Conservation (phyloP, 2,329 filamentous ascomycete genomes). For the Ophiostoma sp. region DNA sequence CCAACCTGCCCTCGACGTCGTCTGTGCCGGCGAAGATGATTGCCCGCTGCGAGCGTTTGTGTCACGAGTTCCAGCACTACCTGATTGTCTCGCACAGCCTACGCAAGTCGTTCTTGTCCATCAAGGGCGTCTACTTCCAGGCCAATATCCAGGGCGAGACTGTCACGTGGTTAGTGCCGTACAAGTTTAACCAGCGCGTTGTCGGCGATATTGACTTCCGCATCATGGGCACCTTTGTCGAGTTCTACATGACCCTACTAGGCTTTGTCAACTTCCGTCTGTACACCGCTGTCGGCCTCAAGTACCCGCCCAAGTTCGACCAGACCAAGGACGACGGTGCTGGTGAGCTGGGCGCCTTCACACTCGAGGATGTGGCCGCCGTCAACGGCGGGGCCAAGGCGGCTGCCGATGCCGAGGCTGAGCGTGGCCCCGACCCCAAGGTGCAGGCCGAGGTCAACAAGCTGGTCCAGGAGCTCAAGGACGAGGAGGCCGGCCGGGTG, state of each 20-base stretch:
- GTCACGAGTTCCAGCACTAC: conserved; percentile 96
- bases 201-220: conserved; percentile 95
- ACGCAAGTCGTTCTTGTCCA: conserved; percentile 94
- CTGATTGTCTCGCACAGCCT: conserved; percentile 88
- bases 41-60: conserved; percentile 87
- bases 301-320: conserved; percentile 96
- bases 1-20: conserved; percentile 86
- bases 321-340: conserved; percentile 81
- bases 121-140: conserved; percentile 99
- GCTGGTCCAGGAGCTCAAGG: conserved; percentile 66
- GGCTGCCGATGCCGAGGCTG: conserved; percentile 40
- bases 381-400: conserved; percentile 58
- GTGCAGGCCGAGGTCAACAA: conserved; percentile 68
- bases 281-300: conserved; percentile 86
- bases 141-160: conserved; percentile 96
- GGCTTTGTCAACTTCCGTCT: conserved; percentile 95
- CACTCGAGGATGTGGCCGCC: conserved; percentile 72
- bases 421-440: conserved; percentile 59
- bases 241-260: conserved; percentile 96
- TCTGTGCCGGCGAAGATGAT: conserved; percentile 94
- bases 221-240: conserved; percentile 98
- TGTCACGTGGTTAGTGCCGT: conserved; percentile 94
- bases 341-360: conserved; percentile 88
- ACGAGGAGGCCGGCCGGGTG: conserved; percentile 34
- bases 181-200: conserved; percentile 94